These are phyloP conservation scores for Neonectria hederae DNA, from an alignment of 2,329 filamentous ascomycete species.

Conservation along the genomic window DNA sequence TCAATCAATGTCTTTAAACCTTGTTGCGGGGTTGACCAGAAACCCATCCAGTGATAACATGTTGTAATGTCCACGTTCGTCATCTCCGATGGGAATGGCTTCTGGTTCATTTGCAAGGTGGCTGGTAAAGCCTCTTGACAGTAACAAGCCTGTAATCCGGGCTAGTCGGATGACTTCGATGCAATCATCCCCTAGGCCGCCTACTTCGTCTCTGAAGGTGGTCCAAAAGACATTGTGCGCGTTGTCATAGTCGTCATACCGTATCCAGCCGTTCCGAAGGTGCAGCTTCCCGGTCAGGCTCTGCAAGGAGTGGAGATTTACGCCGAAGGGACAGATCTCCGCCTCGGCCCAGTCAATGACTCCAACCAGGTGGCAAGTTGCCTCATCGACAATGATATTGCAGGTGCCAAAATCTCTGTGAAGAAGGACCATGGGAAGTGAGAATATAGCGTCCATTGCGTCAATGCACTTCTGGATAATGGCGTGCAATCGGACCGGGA, in stretches of 20 bases:
- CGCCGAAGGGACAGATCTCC: constrained; percentile 51
- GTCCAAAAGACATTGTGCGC: constrained; percentile 47
- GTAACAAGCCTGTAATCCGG: constrained; percentile 47
- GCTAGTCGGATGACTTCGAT: constrained; percentile 44
- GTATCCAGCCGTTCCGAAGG: constrained; percentile 46
- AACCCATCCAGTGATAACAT: constrained; percentile 51
- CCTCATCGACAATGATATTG: constrained; percentile 53
- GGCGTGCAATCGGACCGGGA: constrained; percentile 48
- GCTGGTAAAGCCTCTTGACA: constrained; percentile 50
- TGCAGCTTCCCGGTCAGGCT: constrained; percentile 48
- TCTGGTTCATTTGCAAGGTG: constrained; percentile 49
- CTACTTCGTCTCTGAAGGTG: constrained; percentile 43
- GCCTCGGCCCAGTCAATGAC: constrained; percentile 55
- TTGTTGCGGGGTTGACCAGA: constrained; percentile 48
- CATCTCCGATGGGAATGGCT: constrained; percentile 48
- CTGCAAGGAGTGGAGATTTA: constrained; percentile 50
- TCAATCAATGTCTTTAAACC: constrained; percentile 16
- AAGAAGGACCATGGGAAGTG: constrained; percentile 52
- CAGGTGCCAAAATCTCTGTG: constrained; percentile 48
- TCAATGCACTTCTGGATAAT: constrained; percentile 44
- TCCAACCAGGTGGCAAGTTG: constrained; percentile 48
- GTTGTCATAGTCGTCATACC: constrained; percentile 46
- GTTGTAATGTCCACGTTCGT: constrained; percentile 51
- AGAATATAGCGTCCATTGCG: constrained; percentile 46
- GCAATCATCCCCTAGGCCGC: constrained; percentile 37